Conservation (phyloP, 164 flowering plant genomes). For the Umbilicus rupestris region DNA sequence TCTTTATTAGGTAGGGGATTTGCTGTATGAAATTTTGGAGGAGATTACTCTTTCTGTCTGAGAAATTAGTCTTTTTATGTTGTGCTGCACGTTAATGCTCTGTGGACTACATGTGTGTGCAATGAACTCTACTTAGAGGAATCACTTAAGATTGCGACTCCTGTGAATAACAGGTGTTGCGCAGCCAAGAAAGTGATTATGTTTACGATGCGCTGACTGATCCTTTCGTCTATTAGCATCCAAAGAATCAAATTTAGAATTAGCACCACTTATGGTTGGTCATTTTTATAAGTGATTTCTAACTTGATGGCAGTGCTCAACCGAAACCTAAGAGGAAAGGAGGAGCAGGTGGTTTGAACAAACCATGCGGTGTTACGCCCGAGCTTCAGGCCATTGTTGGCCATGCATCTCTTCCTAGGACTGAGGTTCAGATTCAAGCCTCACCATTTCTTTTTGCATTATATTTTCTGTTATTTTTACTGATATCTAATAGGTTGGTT, state of each 20-base stretch:
- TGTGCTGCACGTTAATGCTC: too few species aligned
- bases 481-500: slow-evolving; percentile 8
- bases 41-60: too few species aligned
- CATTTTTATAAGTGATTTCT: neutral
- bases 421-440: slow-evolving; percentile 45
- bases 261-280: neutral
- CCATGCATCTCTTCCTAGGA: slow-evolving; percentile 73
- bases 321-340: slow-evolving; percentile 74
- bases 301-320: slow-evolving; percentile 38
- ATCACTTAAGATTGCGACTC: too few species aligned
- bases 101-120: too few species aligned
- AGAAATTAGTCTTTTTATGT: too few species aligned
- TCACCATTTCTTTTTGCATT: neutral
- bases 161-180: too few species aligned
- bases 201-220: too few species aligned
- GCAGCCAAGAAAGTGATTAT: too few species aligned
- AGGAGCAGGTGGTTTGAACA: slow-evolving; percentile 89
- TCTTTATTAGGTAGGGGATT: too few species aligned
- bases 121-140: too few species aligned
- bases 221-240: neutral
- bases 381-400: slow-evolving; percentile 88
- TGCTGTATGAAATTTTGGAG: too few species aligned
- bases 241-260: neutral
- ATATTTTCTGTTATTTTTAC: neutral
- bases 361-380: slow-evolving; percentile 88